Evolutionary conservation across 495 filamentous ascomycete genomes (phyloP), one percentile per base, ranked within the genome.

Genomic region (Daldinia vernicosa): DNA sequence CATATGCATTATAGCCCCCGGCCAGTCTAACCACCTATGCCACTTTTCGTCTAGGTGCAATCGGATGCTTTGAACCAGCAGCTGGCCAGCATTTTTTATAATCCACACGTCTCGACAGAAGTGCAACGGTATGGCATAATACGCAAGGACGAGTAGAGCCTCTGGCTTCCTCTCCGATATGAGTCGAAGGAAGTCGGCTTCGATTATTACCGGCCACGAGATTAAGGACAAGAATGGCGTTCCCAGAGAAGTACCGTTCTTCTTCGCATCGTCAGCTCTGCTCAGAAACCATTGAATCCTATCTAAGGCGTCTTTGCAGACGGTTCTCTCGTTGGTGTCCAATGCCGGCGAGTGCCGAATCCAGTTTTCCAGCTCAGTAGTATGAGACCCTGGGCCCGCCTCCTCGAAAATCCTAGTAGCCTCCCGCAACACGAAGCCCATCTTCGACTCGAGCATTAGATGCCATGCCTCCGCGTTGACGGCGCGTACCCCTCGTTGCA

Each of bases 21-120:
- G 63, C 53, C 54, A 63, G n/a, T 72, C 63, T 37, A 72, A 54
- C 69, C 69, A 72, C 33, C 11, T 33, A n/a, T 72, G 69, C 63
- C 64, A 67, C 54, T 54, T 37, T 8, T 56, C 54, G 39, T 67
- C 64, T 26, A 72, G 26, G 15, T 67, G 64, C n/a, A 72, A 8
- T 26, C 69, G 69, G 1, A 72, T 51, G 7, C 60, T 67, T 1
- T 54, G 64, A 27, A 64, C 26, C 9, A 72, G 27, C 4, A 67
- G 37, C 12, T 45, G 63, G 2, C 69, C 69, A 33, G 64, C 22
- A 17, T 50, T 33, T 17, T 50, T 54, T 19, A 72, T 55, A 30
- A 72, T 37, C 69, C 69, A 72, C 52, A 67, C 26, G 26, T 64
- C 35, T 40, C 64, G 63, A 8, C 63, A 72, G 2, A 64, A 30